These are phyloP conservation scores for Apiospora sp. DNA, from an alignment of 2,329 filamentous ascomycete genomes.

Conservation along the genomic window DNA sequence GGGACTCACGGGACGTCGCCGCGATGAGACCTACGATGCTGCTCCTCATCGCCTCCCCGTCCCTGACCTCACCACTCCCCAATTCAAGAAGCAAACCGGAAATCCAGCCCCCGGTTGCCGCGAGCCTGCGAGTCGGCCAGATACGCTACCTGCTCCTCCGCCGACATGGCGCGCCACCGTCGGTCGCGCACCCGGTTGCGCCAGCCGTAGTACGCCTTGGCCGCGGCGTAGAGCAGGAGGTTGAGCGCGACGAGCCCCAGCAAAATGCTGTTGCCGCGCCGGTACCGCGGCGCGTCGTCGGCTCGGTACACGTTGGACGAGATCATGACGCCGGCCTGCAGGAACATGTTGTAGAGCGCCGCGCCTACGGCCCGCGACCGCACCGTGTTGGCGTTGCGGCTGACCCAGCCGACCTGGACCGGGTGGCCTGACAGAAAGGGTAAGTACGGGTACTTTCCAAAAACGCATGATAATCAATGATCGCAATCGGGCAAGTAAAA, in stretches of 20 bases:
- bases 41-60: too few relatives aligned
- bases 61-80: background rate
- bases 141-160: conserved; percentile 51
- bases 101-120: conserved; percentile 47
- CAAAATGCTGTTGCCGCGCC: conserved; percentile 48
- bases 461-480: conserved; percentile 32
- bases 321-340: conserved; percentile 50
- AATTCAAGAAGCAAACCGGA: conserved; percentile 19
- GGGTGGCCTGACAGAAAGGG: conserved; percentile 48
- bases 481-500: background rate
- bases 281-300: conserved; percentile 45
- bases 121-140: conserved; percentile 52
- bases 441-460: background rate
- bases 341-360: conserved; percentile 56
- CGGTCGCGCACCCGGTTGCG: conserved; percentile 47
- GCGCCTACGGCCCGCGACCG: conserved; percentile 52
- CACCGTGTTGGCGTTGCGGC: conserved; percentile 65
- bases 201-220: conserved; percentile 49
- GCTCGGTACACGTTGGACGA: conserved; percentile 49
- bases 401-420: conserved; percentile 66
- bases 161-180: conserved; percentile 48
- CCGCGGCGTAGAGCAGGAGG: conserved; percentile 47
- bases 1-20: background rate
- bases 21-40: background rate
- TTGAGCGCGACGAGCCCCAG: conserved; percentile 37